Base-by-base conservation (phyloP, 1,284 basidiomycete genomes). In the Stygiomarasmius scandens region DNA sequence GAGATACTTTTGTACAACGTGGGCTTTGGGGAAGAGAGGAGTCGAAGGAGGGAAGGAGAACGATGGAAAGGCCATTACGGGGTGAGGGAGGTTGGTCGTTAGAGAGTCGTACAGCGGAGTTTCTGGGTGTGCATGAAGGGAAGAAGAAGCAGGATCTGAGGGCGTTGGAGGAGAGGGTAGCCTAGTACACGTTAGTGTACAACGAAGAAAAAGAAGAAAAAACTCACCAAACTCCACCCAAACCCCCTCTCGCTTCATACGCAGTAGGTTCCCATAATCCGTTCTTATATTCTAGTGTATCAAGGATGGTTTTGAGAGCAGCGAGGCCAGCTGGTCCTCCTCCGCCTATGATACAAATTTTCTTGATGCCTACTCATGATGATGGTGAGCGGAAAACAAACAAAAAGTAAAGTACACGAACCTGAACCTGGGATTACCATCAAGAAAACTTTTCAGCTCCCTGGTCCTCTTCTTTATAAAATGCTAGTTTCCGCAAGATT, bases 81-180 rank as follows among this genome's bases (percentile, higher is more conserved):
- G 87, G 63, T 92, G 88, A 0, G 90, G 88, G 2, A 92, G 68
- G 64, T 92, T 93, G 1, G 90, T 87, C 20, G 85, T 86, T 19
- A 93, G 73, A 0, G 87, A 86, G 62, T 92, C 87, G 64, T 93
- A 92, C 19, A 91, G 63, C 0, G 91, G 83, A 0, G 89, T 87
- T 16, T 79, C 66, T 1, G 90, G 89, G 9, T 80, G 84, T 34
- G 82, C 68, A 41, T 8, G 38, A 16, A n/a, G n/a, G 11, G 6
- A 12, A 16, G 38, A 16, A n/a, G 38, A 41, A 8, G 38, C 8
- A 41, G 38, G 16, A 12, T 32, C 12, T 32, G 29, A 32, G 29
- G 72, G 74, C 23, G 71, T 68, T 2, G 81, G 75, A 24, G 77
- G 71, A 14, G 81, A 80, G 16, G 87, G 83, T 27, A 81, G 68